Conservation (phyloP, 768 basidiomycete genomes). For the Gautieria morchelliformis region DNA sequence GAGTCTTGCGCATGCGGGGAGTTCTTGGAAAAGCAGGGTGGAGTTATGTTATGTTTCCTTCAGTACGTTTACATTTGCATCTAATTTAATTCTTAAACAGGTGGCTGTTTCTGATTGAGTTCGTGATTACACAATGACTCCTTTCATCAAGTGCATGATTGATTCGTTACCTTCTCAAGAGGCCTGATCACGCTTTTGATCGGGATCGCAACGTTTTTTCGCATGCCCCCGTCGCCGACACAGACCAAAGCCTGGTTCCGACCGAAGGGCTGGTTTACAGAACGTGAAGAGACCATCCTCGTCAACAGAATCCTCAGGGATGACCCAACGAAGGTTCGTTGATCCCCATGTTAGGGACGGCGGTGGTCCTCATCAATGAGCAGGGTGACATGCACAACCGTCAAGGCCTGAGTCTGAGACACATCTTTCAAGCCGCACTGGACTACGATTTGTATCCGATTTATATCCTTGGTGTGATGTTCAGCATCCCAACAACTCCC, state of each 20-base stretch:
- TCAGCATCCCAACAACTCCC: slow-evolving; percentile 38
- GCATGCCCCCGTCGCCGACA: slow-evolving; percentile 49
- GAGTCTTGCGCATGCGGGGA: slow-evolving; percentile 52
- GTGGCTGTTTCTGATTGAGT: slow-evolving; percentile 55
- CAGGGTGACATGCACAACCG: slow-evolving; percentile 65
- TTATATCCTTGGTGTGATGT: slow-evolving; percentile 48
- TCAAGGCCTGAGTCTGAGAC: slow-evolving; percentile 40
- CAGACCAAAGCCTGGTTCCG: slow-evolving; percentile 50
- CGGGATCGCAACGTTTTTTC: slow-evolving; percentile 46
- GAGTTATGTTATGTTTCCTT: slow-evolving; percentile 24
- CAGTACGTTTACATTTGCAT: too few species aligned
- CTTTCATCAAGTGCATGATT: background rate
- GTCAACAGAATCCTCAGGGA: slow-evolving; percentile 54
- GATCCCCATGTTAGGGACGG: too few species aligned
- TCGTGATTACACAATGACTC: slow-evolving; percentile 3
- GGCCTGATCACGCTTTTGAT: slow-evolving; percentile 43
- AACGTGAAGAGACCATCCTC: slow-evolving; percentile 50
- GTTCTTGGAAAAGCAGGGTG: slow-evolving; percentile 42
- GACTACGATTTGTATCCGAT: slow-evolving; percentile 64
- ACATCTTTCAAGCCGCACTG: slow-evolving; percentile 43
- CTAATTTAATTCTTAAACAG: slow-evolving; percentile 14
- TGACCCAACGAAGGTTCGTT: slow-evolving; percentile 45
- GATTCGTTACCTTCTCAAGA: slow-evolving; percentile 15
- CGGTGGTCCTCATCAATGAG: background rate
- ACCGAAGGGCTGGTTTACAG: slow-evolving; percentile 55